phyloP scores from a whole-genome alignment of 805 yeast species.

The Priceomyces carsonii region DNA sequence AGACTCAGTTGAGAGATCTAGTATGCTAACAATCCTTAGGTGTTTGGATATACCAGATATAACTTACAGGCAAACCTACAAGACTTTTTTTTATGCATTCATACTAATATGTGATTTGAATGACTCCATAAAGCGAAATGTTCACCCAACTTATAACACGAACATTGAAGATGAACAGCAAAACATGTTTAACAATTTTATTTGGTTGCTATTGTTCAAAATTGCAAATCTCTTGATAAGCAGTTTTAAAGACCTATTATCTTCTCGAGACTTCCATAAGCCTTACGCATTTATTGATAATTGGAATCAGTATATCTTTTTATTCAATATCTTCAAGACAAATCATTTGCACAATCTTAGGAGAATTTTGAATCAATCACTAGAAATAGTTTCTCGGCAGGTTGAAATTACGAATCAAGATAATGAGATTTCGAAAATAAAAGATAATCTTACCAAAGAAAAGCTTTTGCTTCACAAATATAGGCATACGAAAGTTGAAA shows the following conservation, averaged over 20 bases:
- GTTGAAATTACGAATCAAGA: conserved; percentile 7
- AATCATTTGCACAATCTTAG: conserved; percentile 19
- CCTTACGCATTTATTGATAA: neutral
- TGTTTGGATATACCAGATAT: conserved; percentile 9
- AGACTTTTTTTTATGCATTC: conserved; percentile 21
- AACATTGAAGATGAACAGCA: conserved; percentile 11
- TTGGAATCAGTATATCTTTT: conserved; percentile 17
- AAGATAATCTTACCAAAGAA: conserved; percentile 6
- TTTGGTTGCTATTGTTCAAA: conserved; percentile 21
- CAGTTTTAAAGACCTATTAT: conserved; percentile 13
- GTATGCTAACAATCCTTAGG: conserved; percentile 4
- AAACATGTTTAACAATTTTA: conserved; percentile 15
- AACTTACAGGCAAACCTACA: conserved; percentile 3
- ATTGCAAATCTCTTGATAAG: conserved; percentile 12
- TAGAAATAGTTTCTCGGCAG: conserved; percentile 16
- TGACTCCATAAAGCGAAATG: conserved; percentile 11
- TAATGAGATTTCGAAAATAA: conserved; percentile 2
- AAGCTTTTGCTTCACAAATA: conserved; percentile 2
- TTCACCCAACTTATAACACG: conserved; percentile 25
- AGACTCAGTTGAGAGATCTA: neutral
- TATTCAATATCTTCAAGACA: conserved; percentile 18
- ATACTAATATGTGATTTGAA: conserved; percentile 19
- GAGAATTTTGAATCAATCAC: conserved; percentile 14
- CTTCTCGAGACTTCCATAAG: conserved; percentile 13
- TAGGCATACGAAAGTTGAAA: neutral